Conservation (phyloP, 1,284 basidiomycete species). For the Moesziomyces parantarcticus region DNA sequence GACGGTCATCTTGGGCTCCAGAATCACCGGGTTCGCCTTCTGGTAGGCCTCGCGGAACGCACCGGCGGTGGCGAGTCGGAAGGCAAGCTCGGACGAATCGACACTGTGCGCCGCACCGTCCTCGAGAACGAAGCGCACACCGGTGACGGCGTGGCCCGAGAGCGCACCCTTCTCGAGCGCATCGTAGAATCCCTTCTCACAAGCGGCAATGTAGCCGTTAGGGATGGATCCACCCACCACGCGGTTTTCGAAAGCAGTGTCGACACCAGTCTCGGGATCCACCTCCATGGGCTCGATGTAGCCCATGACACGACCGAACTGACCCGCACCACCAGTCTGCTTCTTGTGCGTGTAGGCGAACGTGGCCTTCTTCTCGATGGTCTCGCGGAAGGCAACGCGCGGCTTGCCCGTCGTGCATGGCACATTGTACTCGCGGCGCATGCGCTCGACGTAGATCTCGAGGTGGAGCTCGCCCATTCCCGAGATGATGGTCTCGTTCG, state of each 20-base stretch:
- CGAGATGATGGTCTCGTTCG: constrained; percentile 99
- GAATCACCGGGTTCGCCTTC: constrained; percentile 81
- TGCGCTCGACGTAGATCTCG: constrained; percentile 98
- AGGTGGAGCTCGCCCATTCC: constrained; percentile 99
- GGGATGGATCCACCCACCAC: constrained; percentile 95
- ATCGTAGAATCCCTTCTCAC: constrained; percentile 97
- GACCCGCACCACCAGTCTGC: constrained; percentile 96
- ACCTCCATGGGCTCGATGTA: constrained; percentile 88
- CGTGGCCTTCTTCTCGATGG: constrained; percentile 81
- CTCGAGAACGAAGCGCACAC: constrained; percentile 86
- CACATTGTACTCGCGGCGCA: constrained; percentile 97
- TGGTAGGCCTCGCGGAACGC: constrained; percentile 92
- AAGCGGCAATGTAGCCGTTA: constrained; percentile 88
- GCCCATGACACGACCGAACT: constrained; percentile 93
- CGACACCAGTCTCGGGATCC: constrained; percentile 83
- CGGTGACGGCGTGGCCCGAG: constrained; percentile 87
- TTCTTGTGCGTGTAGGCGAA: constrained; percentile 98
- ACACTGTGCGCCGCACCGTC: constrained; percentile 95
- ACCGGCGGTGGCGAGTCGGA: constrained; percentile 87
- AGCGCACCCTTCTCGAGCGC: constrained; percentile 91
- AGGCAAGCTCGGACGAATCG: constrained; percentile 96
- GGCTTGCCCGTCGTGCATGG: constrained; percentile 95
- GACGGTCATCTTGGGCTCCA: constrained; percentile 98
- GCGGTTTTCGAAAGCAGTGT: constrained; percentile 85
- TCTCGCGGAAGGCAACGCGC: constrained; percentile 95